Percentiles rank a stretch among this genome's conserved stretches.
Conservation (phyloP, 805 yeast genomes). For the Candida lessepsii region DNA sequence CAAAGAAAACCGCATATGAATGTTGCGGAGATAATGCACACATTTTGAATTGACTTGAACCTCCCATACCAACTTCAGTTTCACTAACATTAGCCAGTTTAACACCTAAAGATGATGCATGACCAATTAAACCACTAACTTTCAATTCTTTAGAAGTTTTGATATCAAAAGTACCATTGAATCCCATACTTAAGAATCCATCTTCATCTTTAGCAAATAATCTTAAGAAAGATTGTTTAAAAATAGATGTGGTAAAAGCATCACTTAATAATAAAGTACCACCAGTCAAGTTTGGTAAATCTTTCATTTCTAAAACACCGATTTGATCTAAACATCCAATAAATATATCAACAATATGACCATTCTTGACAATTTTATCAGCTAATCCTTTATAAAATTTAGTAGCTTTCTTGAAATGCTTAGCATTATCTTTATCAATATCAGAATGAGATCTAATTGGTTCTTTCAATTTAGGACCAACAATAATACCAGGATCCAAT, state of each 20-base stretch:
- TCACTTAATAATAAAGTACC: conserved; percentile 64
- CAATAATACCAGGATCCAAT: conserved; percentile 62
- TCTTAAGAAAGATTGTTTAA: conserved; percentile 61
- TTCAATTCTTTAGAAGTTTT: conserved; percentile 50
- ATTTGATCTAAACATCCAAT: conserved; percentile 70
- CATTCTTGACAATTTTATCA: conserved; percentile 44
- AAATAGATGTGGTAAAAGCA: conserved; percentile 64
- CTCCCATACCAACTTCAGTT: conserved; percentile 91
- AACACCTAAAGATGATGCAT: conserved; percentile 56
- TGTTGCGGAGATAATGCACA: conserved; percentile 57
- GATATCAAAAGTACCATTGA: conserved; percentile 60
- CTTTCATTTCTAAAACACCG: conserved; percentile 66
- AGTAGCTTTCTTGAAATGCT: conserved; percentile 37
- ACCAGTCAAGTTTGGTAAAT: conserved; percentile 56
- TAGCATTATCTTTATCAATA: conserved; percentile 41
- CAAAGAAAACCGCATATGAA: conserved; percentile 58
- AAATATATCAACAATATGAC: conserved; percentile 56
- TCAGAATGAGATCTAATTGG: conserved; percentile 69
- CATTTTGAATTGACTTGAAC: conserved; percentile 84
- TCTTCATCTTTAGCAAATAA: conserved; percentile 40
- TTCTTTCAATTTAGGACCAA: conserved; percentile 53
- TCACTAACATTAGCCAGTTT: conserved; percentile 80
- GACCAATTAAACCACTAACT: conserved; percentile 61
- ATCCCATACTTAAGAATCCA: conserved; percentile 49
- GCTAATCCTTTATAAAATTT: conserved; percentile 52